These are phyloP conservation scores for Plasmodium malariae DNA, from an alignment of 169 alveolate species.

Conservation along the genomic window DNA sequence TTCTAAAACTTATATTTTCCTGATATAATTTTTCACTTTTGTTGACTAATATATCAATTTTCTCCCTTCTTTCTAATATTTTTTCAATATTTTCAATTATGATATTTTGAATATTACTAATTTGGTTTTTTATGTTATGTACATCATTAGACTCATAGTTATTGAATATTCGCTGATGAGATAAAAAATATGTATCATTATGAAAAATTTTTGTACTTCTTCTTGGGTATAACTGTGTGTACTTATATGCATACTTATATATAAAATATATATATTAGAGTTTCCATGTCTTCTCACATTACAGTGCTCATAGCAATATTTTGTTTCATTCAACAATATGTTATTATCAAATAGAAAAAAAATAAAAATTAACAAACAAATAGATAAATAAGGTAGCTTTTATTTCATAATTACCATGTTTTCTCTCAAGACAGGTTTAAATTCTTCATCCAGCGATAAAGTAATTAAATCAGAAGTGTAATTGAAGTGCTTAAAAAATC, in stretches of 20 bases:
- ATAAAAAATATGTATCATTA: neutral
- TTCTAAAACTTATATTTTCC: conserved; percentile 59
- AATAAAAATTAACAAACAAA: too few species aligned
- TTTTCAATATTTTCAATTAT: conserved; percentile 73
- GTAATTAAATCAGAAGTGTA: conserved; percentile 63
- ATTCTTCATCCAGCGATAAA: conserved; percentile 72
- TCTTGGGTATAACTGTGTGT: too few species aligned
- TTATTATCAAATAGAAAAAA: too few species aligned
- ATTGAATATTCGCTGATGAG: conserved; percentile 45
- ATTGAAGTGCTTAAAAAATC: conserved; percentile 62
- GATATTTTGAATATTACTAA: conserved; percentile 69
- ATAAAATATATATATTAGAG: too few species aligned
- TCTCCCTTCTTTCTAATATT: conserved; percentile 71
- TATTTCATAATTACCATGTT: conserved; percentile 50
- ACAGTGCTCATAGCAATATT: too few species aligned
- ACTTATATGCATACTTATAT: neutral
- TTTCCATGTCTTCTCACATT: too few species aligned
- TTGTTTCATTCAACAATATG: too few species aligned
- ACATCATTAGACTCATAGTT: conserved; percentile 71
- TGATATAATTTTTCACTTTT: conserved; percentile 68
- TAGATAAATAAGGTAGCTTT: neutral
- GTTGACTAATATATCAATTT: conserved; percentile 70
- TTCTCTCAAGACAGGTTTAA: conserved; percentile 67
- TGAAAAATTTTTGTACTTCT: too few species aligned
- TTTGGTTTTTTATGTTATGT: conserved; percentile 60